Conservation (phyloP, 2,329 filamentous ascomycete species). For the Cordyceps militaris region DNA sequence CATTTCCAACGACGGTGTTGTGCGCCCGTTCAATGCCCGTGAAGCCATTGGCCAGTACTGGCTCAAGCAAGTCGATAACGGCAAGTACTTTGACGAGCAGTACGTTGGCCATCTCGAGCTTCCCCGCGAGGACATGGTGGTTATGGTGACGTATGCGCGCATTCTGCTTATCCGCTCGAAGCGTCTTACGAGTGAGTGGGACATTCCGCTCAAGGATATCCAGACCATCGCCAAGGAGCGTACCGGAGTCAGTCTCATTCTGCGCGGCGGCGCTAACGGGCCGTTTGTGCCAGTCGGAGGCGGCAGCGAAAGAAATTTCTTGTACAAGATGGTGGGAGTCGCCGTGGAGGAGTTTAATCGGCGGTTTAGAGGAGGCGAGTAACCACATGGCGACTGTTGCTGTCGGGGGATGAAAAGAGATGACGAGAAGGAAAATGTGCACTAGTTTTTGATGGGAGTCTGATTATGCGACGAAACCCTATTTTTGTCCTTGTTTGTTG, state of each 20-base stretch:
- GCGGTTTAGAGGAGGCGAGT: constrained; percentile 41
- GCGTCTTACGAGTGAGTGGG: constrained; percentile 86
- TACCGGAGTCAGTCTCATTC: constrained; percentile 80
- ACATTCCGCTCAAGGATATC: constrained; percentile 89
- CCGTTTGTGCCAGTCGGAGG: constrained; percentile 93
- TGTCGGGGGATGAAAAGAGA: not conserved
- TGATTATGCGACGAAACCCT: not conserved
- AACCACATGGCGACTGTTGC: not conserved
- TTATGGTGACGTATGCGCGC: constrained; percentile 79
- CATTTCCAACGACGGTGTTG: constrained; percentile 85
- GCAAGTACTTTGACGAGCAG: constrained; percentile 94
- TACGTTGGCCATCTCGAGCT: constrained; percentile 97
- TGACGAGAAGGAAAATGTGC: not conserved
- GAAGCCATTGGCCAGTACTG: constrained; percentile 96
- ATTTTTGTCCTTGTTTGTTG: not conserved
- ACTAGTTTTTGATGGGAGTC: not conserved
- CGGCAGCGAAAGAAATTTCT: constrained; percentile 60
- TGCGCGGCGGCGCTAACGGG: constrained; percentile 86
- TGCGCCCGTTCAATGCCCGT: constrained; percentile 87
- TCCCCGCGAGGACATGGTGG: constrained; percentile 77
- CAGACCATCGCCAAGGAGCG: constrained; percentile 96
- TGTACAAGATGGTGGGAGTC: constrained; percentile 59
- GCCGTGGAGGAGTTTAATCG: constrained; percentile 63
- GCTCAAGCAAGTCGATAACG: constrained; percentile 97
- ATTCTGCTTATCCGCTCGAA: constrained; percentile 88